Percentiles rank a stretch among this genome's conserved stretches.
Conservation (phyloP, 768 basidiomycete genomes). For the Psilocybe tampanensis region DNA sequence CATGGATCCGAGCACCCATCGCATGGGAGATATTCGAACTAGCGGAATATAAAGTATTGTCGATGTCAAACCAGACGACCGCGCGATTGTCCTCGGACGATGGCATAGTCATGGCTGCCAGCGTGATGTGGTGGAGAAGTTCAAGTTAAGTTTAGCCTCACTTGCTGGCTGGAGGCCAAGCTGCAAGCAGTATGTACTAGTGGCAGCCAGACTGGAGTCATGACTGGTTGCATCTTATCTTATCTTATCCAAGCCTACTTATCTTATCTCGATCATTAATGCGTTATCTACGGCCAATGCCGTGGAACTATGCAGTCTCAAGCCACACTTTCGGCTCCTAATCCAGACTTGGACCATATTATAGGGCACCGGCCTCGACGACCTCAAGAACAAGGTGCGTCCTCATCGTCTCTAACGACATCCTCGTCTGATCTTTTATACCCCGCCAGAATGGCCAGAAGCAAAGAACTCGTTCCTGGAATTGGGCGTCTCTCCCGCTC, state of each 20-base stretch:
- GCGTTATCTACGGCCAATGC: conserved; percentile 38
- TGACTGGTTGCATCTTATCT: too few relatives aligned
- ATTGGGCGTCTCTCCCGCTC: conserved; percentile 85
- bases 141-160: background rate
- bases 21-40: conserved; percentile 72
- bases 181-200: too few relatives aligned
- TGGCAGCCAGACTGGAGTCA: too few relatives aligned
- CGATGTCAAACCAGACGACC: conserved; percentile 83
- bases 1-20: conserved; percentile 81
- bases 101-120: background rate
- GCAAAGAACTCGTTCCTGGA: conserved; percentile 80
- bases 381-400: conserved; percentile 54
- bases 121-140: background rate
- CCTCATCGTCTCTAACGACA: conserved; percentile 12
- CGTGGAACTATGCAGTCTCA: conserved; percentile 47
- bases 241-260: too few relatives aligned
- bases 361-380: conserved; percentile 51
- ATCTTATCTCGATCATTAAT: conserved; percentile 18
- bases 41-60: conserved; percentile 86
- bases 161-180: too few relatives aligned
- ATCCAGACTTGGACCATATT: conserved; percentile 36
- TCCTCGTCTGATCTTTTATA: conserved; percentile 14
- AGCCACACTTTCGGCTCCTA: conserved; percentile 38
- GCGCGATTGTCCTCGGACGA: conserved; percentile 49
- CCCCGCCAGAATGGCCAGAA: conserved; percentile 79